Evolutionary conservation across 2,329 filamentous ascomycete species (phyloP), one percentile per base, ranked within the genome.

Genomic region (Cladophialophora carrionii): DNA sequence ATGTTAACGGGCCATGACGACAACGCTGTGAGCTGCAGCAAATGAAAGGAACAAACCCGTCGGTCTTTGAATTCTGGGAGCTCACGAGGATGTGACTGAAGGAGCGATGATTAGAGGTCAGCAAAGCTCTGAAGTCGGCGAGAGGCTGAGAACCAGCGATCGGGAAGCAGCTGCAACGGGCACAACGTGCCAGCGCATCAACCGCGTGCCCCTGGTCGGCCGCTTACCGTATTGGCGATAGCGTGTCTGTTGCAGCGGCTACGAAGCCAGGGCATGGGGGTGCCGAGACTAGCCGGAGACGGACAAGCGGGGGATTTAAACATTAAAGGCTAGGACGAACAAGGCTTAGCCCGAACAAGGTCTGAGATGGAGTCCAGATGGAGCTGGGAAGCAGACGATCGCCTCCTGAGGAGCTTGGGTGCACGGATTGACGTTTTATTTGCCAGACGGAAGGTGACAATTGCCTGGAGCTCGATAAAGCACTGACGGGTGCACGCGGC

Each of bases 121-220:
- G 57, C 57, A 52, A 34, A 61, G 57, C 51, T 60, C 52, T 52
- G 57, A 32, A 64, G 62, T 59, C 53, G 57, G 63, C 60, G 67
- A 69, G 67, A 69, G 64, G 67, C 62, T 69, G 64, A 64, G 64
- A 64, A 62, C 61, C 49, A 54, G 64, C 56, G 55, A 68, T 59
- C 60, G 57, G 63, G 46, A 58, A 62, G 49, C 3, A 64, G 56
- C 57, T 65, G 53, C 62, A 68, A 66, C 66, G 63, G 70, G 69
- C 69, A 48, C 62, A 68, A 66, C 66, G 63, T 71, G 69, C 69
- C 69, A 71, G 55, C 69, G 68, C 69, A 71, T 70, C 69, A 70
- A 67, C 56, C 68, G 66, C 63, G 64, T 70, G 26, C 43, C 66
- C 63, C 60, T 62, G 62, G 64, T 65, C 62, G 46, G 17, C 48